phyloP scores from a whole-genome alignment of 306 rosid genomes.

The Medicago truncatula region MtrunA17r5.0-ANR NC_053042.1:43204001-43204500 shows the following conservation, averaged over 20 bases:
- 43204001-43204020: constrained; percentile 52
- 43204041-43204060: constrained; percentile 96
- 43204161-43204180: constrained; percentile 91
- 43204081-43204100: constrained; percentile 85
- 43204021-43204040: constrained; percentile 94
- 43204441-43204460: constrained; percentile 84
- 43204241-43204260: too few species aligned
- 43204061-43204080: constrained; percentile 69
- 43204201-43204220: constrained; percentile 95
- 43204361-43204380: constrained; percentile 18
- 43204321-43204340: constrained; percentile 1
- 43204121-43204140: constrained; percentile 84
- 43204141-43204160: constrained; percentile 92
- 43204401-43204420: constrained; percentile 94
- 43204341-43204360: constrained; percentile 19
- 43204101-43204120: constrained; percentile 95
- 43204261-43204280: too few species aligned
- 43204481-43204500: constrained; percentile 84
- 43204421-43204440: constrained; percentile 95
- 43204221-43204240: constrained; percentile 95
- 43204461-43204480: constrained; percentile 77
- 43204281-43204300: neutral
- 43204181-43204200: constrained; percentile 94
- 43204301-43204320: constrained; percentile 1
- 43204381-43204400: constrained; percentile 50